Evolutionary conservation across 768 basidiomycete genomes (phyloP).

Genomic region (Amanita molliuscula): DNA sequence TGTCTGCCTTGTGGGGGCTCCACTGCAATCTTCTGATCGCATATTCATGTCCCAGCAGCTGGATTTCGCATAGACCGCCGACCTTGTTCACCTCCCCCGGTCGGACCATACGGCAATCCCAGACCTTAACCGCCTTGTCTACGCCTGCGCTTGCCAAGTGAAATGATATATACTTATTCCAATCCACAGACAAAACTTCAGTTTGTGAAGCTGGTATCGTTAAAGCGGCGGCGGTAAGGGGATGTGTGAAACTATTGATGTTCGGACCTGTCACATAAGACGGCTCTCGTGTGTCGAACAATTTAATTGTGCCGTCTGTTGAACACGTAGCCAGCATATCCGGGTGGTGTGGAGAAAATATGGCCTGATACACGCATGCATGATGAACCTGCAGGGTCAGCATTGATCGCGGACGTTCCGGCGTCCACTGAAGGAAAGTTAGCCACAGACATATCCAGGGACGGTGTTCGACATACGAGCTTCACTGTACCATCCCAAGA

Average conservation of each 20-base stretch:
- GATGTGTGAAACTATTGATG: constrained; percentile 50
- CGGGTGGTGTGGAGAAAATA: constrained; percentile 90
- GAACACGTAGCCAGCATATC: constrained; percentile 77
- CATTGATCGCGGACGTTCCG: constrained; percentile 70
- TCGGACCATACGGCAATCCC: constrained; percentile 85
- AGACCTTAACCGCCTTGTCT: constrained; percentile 65
- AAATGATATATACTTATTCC: constrained; percentile 87
- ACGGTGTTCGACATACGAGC: constrained; percentile 31
- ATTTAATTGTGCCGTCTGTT: constrained; percentile 73
- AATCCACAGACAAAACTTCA: constrained; percentile 77
- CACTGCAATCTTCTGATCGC: constrained; percentile 85
- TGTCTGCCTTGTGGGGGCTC: constrained; percentile 69
- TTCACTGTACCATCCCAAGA: constrained; percentile 93
- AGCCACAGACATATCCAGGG: background rate
- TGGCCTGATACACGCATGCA: constrained; percentile 80
- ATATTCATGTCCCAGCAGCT: constrained; percentile 79
- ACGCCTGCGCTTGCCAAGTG: constrained; percentile 72
- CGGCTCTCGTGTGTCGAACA: constrained; percentile 72
- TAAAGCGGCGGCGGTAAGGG: constrained; percentile 59
- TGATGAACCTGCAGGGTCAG: constrained; percentile 76
- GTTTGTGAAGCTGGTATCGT: constrained; percentile 70
- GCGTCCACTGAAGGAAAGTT: constrained; percentile 60
- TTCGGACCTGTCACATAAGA: constrained; percentile 43
- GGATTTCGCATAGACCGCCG: constrained; percentile 62
- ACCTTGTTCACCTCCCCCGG: constrained; percentile 42